A percentile compares a stretch with the other conserved stretches of the same genome.
Evolutionary conservation across 352 stramenopile genomes (phyloP).

Genomic region (Phytophthora tubulina): DNA sequence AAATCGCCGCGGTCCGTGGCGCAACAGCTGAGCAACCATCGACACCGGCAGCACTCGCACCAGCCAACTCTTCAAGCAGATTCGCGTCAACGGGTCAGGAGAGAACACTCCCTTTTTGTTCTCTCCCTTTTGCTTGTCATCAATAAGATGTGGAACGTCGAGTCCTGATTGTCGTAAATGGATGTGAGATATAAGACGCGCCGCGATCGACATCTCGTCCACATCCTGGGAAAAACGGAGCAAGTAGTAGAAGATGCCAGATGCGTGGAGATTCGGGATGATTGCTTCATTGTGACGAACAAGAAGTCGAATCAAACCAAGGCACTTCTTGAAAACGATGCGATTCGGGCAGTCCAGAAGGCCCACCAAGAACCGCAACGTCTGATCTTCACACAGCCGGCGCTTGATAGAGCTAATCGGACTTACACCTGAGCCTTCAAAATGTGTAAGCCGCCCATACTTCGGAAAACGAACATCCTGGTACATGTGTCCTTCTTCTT

Average conservation of each 20-base stretch:
- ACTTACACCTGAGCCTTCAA: conserved; percentile 82
- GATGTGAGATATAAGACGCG: conserved; percentile 82
- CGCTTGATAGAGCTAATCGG: conserved; percentile 84
- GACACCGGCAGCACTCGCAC: conserved; percentile 85
- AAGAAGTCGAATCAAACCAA: conserved; percentile 82
- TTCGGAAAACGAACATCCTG: conserved; percentile 85
- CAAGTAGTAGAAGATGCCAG: conserved; percentile 90
- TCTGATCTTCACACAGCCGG: conserved; percentile 77
- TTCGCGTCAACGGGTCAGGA: conserved; percentile 81
- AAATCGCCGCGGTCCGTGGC: conserved; percentile 80
- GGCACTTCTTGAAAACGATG: conserved; percentile 87
- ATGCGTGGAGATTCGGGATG: conserved; percentile 85
- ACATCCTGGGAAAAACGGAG: conserved; percentile 82
- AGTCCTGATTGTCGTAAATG: conserved; percentile 83
- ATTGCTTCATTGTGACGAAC: conserved; percentile 88
- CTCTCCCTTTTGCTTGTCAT: conserved; percentile 79
- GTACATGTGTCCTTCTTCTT: conserved; percentile 83
- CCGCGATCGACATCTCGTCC: conserved; percentile 86
- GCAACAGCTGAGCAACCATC: conserved; percentile 87
- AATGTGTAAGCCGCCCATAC: conserved; percentile 82
- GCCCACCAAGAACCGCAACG: conserved; percentile 82
- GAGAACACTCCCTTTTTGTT: conserved; percentile 88
- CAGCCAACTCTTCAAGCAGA: conserved; percentile 88
- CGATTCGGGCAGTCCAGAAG: conserved; percentile 86
- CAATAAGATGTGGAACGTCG: conserved; percentile 63